Conservation (phyloP, 1,284 basidiomycete species). For the Trichosporon asahii region DNA sequence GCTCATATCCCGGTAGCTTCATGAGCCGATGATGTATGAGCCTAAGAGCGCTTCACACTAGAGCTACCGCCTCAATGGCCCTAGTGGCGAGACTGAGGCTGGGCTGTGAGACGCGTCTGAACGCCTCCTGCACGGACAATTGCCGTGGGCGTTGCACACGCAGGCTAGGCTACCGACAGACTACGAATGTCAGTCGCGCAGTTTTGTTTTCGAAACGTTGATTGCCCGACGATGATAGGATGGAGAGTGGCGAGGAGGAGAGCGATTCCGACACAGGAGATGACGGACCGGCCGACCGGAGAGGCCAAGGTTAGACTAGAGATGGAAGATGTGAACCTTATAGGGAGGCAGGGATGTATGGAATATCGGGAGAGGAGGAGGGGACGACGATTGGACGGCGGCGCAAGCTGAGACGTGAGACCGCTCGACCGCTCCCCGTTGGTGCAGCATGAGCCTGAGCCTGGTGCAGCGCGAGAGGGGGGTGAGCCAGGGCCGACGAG, state of each 20-base stretch:
- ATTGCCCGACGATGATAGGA: neutral
- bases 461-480: neutral
- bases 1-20: neutral
- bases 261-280: neutral
- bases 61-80: neutral
- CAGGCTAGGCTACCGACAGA: neutral
- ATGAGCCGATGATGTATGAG: neutral
- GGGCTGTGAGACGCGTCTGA: neutral
- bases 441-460: neutral
- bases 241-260: neutral
- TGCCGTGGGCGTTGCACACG: neutral
- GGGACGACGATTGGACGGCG: neutral
- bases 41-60: neutral
- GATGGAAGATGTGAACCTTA: slow-evolving; percentile 10
- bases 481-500: neutral
- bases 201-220: neutral
- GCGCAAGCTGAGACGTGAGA: slow-evolving; percentile 7
- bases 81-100: neutral
- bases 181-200: neutral
- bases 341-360: neutral
- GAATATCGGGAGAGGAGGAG: neutral
- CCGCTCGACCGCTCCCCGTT: neutral
- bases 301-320: slow-evolving; percentile 1
- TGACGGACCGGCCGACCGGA: neutral
- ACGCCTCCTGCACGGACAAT: neutral